A percentile compares a stretch with the other conserved stretches of the same genome.
Conservation (phyloP, 2,329 filamentous ascomycete species). For the Biscogniauxia sp. region DNA sequence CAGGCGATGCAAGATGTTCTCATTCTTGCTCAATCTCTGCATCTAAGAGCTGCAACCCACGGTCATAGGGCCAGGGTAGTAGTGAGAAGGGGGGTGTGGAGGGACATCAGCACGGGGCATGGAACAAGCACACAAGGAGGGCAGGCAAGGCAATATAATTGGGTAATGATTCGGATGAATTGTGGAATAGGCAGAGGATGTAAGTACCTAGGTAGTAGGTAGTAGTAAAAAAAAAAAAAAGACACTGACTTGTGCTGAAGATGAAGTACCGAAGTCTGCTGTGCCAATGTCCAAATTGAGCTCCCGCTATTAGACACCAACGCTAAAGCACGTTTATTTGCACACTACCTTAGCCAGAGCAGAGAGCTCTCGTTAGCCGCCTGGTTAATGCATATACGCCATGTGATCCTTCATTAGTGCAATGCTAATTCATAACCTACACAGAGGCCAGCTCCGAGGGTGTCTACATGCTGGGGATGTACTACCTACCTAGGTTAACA, state of each 20-base stretch:
- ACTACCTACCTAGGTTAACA: too few species aligned
- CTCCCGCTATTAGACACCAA: background rate
- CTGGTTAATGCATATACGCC: background rate
- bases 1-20: constrained; percentile 26
- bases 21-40: constrained; percentile 19
- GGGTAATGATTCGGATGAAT: constrained; percentile 25
- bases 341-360: background rate
- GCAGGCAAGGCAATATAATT: constrained; percentile 19
- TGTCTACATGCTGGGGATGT: background rate
- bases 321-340: constrained; percentile 1
- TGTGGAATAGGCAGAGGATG: constrained; percentile 18
- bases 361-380: background rate
- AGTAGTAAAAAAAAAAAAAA: too few species aligned
- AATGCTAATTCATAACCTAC: background rate
- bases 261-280: constrained; percentile 3
- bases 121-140: constrained; percentile 3
- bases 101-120: constrained; percentile 8
- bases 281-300: background rate
- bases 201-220: too few species aligned
- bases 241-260: background rate
- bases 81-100: constrained; percentile 5
- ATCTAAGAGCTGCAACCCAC: constrained; percentile 19
- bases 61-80: constrained; percentile 26
- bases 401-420: constrained; percentile 1
- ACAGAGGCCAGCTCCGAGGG: background rate